These are phyloP conservation scores for Kazachstania sp. DNA, from an alignment of 1,139 yeast species.

Conservation along the genomic window DNA sequence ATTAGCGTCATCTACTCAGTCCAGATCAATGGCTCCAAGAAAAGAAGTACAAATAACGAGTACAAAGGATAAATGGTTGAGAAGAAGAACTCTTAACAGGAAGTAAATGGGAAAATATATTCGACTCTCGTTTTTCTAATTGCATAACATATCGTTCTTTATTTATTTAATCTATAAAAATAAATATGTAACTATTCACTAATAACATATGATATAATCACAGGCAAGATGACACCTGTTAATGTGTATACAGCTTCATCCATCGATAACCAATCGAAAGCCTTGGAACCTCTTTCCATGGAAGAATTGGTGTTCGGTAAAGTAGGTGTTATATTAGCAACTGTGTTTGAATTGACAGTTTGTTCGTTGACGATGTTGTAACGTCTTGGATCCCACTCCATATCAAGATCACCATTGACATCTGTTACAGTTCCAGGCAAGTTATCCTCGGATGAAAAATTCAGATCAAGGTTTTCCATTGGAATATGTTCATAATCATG, in stretches of 20 bases:
- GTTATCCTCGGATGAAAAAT: neutral
- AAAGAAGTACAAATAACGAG: constrained; percentile 38
- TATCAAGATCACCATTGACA: neutral
- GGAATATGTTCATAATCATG: constrained; percentile 10
- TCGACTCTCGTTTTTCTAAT: neutral
- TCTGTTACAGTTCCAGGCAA: neutral
- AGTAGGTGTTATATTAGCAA: neutral
- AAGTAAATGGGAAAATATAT: constrained; percentile 10
- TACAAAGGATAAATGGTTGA: constrained; percentile 51
- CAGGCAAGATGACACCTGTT: constrained; percentile 24
- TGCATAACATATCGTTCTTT: neutral
- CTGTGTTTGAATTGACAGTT: neutral
- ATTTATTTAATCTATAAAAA: neutral
- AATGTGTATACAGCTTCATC: constrained; percentile 22
- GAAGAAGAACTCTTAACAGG: constrained; percentile 42
- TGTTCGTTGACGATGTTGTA: constrained; percentile 6
- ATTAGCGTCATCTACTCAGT: constrained; percentile 11
- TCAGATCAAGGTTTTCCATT: neutral
- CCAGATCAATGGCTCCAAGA: constrained; percentile 34
- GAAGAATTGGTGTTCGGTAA: neutral
- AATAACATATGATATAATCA: constrained; percentile 23
- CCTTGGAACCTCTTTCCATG: neutral
- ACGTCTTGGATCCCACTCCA: constrained; percentile 7
- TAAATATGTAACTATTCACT: constrained; percentile 5
- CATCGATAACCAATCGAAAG: neutral